phyloP scores from a whole-genome alignment of 495 filamentous ascomycete genomes.

The Letharia columbiana region DNA sequence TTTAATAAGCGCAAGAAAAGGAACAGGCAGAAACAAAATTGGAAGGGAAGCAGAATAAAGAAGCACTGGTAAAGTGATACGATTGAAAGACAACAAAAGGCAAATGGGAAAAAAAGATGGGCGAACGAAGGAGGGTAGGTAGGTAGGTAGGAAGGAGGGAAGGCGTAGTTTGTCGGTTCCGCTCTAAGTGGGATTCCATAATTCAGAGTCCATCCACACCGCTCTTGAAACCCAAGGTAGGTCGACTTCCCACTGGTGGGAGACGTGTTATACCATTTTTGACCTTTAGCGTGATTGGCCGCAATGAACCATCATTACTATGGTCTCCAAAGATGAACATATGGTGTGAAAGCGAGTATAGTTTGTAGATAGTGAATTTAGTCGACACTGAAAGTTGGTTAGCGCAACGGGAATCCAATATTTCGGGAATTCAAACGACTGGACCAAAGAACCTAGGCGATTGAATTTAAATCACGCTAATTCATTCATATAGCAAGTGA shows the following conservation, averaged over 20 bases:
- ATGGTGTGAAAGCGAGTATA: background rate
- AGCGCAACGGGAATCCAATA: background rate
- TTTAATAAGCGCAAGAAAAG: too few species aligned
- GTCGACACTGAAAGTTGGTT: background rate
- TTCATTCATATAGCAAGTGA: too few species aligned
- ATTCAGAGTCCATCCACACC: background rate
- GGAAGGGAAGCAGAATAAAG: too few species aligned
- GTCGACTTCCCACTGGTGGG: background rate
- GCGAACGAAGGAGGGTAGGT: too few species aligned
- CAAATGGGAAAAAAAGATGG: too few species aligned
- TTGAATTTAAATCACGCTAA: too few species aligned
- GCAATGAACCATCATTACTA: background rate
- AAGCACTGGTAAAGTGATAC: too few species aligned
- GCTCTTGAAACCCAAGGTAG: background rate
- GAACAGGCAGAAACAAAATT: too few species aligned
- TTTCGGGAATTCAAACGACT: too few species aligned
- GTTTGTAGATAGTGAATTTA: background rate
- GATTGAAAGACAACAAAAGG: too few species aligned
- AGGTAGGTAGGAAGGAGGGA: too few species aligned
- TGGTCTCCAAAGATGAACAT: background rate
- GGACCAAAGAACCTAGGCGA: too few species aligned
- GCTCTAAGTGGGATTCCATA: background rate
- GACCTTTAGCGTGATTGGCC: background rate
- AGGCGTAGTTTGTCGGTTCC: background rate
- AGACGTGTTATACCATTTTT: background rate